phyloP scores from a whole-genome alignment of 2,329 filamentous ascomycete species.

The Chrysoporthe puriensis region DNA sequence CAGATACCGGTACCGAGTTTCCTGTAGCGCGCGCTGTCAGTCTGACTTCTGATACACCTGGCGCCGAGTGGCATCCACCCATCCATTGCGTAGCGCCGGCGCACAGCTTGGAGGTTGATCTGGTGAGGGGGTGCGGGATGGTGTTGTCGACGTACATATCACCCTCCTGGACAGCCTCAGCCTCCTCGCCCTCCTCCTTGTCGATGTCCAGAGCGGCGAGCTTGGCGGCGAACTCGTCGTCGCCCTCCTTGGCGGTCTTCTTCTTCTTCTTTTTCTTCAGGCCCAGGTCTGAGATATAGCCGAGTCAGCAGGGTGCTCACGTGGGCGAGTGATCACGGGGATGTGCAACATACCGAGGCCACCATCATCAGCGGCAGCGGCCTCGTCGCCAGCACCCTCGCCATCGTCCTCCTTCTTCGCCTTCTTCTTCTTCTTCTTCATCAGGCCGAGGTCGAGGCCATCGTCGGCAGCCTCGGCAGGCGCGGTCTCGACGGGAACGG shows the following conservation, averaged over 20 bases:
- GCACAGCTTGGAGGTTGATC: not conserved
- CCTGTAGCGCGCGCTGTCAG: conserved; percentile 18
- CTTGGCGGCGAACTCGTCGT: conserved; percentile 64
- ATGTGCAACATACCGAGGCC: conserved; percentile 26
- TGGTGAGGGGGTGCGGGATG: not conserved
- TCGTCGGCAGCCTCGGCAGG: conserved; percentile 65
- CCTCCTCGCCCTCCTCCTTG: conserved; percentile 61
- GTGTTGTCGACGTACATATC: conserved; percentile 68
- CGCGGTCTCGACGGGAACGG: conserved; percentile 44
- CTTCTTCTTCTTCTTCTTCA: conserved; percentile 82
- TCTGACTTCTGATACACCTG: not conserved
- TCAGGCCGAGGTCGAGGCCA: conserved; percentile 57
- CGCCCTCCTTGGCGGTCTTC: conserved; percentile 65
- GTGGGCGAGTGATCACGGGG: not conserved
- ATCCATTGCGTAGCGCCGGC: not conserved
- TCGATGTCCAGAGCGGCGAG: conserved; percentile 66
- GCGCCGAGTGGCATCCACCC: not conserved
- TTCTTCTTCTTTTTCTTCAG: conserved; percentile 74
- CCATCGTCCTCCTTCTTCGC: conserved; percentile 54
- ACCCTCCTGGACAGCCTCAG: conserved; percentile 63
- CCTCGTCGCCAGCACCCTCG: conserved; percentile 55
- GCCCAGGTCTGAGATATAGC: conserved; percentile 54
- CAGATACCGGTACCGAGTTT: conserved; percentile 79
- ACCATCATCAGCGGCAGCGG: conserved; percentile 46
- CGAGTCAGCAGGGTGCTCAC: not conserved